Base-by-base conservation (phyloP, 2,329 filamentous ascomycete species). In the Epichloe hybrida region DNA sequence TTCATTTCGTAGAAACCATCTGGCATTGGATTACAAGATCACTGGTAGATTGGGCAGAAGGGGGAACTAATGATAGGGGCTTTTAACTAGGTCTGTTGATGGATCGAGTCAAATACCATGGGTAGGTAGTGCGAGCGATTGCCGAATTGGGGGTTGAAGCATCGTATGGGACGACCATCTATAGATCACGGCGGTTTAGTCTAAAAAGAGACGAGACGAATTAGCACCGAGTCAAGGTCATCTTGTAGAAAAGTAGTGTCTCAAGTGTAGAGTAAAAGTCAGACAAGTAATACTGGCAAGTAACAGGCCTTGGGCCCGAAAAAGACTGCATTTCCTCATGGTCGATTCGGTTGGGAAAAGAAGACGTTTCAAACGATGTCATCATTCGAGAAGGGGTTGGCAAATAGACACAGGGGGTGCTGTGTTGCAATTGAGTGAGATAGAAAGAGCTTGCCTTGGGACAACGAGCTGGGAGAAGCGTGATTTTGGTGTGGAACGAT, bases 261-360 rank as follows among this genome's bases (percentile, higher is more conserved):
- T 51, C 34, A 49, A 56, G 64, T 59, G 27, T 31, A 9, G 1
- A 60, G 62, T 31, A 4, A 9, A 56, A 61, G 61, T 88, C 85
- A 88, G 85, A 86, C 81, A 81, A 77, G 72, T 70, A 74, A 83
- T 89, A 89, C 86, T 90, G 86, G 86, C 86, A 86, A 89, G 86
- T 89, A 89, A 84, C 86, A 87, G 82, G 80, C 48, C 76, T 67
- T 70, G 69, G 70, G 71, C 73, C 80, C 83, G 82, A 80, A 73
- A 77, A 72, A 84, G 77, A 77, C 74, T 72, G 65, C 72, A 65
- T 52, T 83, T 87, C 82, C 80, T 88, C 86, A 90, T 83, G 83
- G 84, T 81, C 86, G 86, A 88, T 77, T 90, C 84, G 72, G 84
- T 76, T 82, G 78, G 83, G 83, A 86, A 88, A 89, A 88, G 85